phyloP scores from a whole-genome alignment of 73 alveolate species.

The Tetrahymena thermophila region DNA sequence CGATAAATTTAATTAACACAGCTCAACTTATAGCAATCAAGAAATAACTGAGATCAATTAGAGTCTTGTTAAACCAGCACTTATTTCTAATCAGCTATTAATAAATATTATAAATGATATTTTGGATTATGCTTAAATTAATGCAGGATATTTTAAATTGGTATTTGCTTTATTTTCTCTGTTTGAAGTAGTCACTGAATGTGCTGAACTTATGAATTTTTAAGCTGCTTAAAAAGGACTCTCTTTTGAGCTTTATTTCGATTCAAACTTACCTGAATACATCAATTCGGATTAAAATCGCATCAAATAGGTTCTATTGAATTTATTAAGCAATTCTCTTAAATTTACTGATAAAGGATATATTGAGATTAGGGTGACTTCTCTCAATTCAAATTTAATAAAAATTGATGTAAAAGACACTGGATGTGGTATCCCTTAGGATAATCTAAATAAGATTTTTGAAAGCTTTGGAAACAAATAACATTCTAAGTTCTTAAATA shows the following conservation, averaged over 20 bases:
- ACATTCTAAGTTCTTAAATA: conserved; percentile 11
- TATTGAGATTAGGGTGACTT: conserved; percentile 11
- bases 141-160: conserved; percentile 22
- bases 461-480: background rate
- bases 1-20: background rate
- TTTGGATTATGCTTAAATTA: conserved; percentile 25
- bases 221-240: conserved; percentile 16
- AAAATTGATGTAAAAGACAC: conserved; percentile 34
- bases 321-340: conserved; percentile 28
- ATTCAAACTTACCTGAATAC: background rate
- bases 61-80: background rate
- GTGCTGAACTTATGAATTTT: conserved; percentile 11
- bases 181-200: conserved; percentile 11
- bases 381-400: background rate
- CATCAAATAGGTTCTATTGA: conserved; percentile 6
- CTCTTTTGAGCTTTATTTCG: background rate
- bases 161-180: background rate
- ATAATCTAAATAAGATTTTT: conserved; percentile 1
- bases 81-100: background rate
- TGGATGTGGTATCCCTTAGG: conserved; percentile 19
- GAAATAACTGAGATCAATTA: background rate
- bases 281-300: conserved; percentile 15
- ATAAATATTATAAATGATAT: conserved; percentile 28
- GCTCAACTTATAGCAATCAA: background rate
- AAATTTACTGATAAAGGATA: conserved; percentile 25